Base-by-base conservation (phyloP, 2,329 filamentous ascomycete genomes). In the Colletotrichum neosansevieriae region DNA sequence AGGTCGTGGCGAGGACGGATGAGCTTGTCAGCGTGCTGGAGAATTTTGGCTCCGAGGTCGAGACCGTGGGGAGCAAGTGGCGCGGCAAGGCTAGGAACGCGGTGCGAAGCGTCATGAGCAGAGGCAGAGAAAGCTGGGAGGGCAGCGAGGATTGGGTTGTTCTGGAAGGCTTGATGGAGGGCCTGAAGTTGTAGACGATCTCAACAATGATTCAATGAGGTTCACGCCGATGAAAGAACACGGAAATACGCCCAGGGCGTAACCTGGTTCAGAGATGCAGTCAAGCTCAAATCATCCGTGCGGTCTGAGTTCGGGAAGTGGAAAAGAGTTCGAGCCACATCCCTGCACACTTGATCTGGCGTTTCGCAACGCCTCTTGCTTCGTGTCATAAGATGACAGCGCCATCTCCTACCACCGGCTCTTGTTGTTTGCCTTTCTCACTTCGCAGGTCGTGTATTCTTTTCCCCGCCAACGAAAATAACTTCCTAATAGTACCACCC, bases 1-100 rank as follows among this genome's bases (percentile, higher is more conserved):
- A 85, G 1, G 89, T 97, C 4, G 93, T 97, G 3, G 84, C 88
- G 70, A 88, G 93, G 58, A 98, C 96, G 0, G 88, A 94, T 63
- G 90, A 93, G 76, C 80, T 98, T 47, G 93, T 96, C 1, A 90
- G 92, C 71, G 88, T 92, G 58, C 93, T 98, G 79, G 92, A 96
- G 80, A 94, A 91, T 77, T 89, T 94, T 73, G 92, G 92, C 0
- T 81, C 84, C 0, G 85, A 87, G 71, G 84, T 89, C 19, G 88
- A 90, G 70, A 75, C 88, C 34, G 89, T 98, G 2, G 93, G 93
- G 2, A 87, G 86, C 67, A 91, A 90, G 74, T 99, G 96, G 96
- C 92, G 88, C 78, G 92, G 92, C 71, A 98, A 97, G 86, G 93
- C 93, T 0, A 86, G 93, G 74, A 97, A 89, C 77, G 94, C 94